Evolutionary conservation across 2,329 filamentous ascomycete species (phyloP).

Genomic region (Byssothecium circinans): DNA sequence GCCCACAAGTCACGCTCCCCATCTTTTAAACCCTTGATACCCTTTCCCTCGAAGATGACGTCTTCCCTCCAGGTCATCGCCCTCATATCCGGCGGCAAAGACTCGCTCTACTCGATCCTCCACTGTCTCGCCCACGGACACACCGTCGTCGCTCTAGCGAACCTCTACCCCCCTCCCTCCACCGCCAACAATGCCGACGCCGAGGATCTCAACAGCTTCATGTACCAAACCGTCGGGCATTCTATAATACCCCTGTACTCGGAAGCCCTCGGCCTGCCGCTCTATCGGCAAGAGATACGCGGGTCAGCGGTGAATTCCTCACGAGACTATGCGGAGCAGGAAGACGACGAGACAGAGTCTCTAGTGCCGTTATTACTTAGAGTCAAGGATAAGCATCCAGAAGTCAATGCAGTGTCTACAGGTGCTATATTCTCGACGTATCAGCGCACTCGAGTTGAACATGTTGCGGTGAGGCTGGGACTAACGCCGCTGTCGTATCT

Average conservation of each 20-base stretch:
- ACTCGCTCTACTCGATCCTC: constrained; percentile 90
- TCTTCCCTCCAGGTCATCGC: constrained; percentile 67
- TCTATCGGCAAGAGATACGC: constrained; percentile 77
- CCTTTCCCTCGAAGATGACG: constrained; percentile 7
- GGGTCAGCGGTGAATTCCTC: constrained; percentile 71
- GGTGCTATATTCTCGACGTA: constrained; percentile 95
- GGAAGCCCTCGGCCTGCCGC: constrained; percentile 73
- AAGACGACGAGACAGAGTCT: constrained; percentile 81
- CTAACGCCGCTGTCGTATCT: constrained; percentile 82
- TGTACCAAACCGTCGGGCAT: constrained; percentile 98
- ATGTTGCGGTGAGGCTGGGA: constrained; percentile 80
- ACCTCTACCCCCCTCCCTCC: constrained; percentile 67
- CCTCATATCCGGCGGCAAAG: constrained; percentile 93
- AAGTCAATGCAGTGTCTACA: constrained; percentile 82
- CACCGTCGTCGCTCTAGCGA: constrained; percentile 81
- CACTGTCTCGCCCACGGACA: constrained; percentile 89
- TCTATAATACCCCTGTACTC: constrained; percentile 83
- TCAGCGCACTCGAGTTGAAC: constrained; percentile 93
- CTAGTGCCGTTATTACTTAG: constrained; percentile 72
- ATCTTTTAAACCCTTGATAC: too few relatives aligned
- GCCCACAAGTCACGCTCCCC: too few relatives aligned
- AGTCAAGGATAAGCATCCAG: constrained; percentile 70
- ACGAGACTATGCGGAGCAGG: constrained; percentile 64
- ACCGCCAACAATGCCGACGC: constrained; percentile 50
- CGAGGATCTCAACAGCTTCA: constrained; percentile 89